Conservation (phyloP, 169 alveolate genomes). For the Eimeria zaria region DNA sequence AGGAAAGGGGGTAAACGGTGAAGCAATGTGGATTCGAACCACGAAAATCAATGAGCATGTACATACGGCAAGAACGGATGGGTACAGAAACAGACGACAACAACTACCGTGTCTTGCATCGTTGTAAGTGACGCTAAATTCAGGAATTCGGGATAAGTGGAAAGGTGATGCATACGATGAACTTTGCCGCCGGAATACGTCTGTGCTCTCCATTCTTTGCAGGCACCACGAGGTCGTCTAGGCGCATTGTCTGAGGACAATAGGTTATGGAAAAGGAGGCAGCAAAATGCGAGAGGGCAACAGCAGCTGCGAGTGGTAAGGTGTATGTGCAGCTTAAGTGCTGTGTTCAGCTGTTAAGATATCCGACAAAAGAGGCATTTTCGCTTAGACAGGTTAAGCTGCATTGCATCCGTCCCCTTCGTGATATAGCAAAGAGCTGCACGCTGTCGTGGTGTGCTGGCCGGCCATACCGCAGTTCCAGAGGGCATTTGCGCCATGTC, state of each 20-base stretch:
- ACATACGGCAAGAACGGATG: background rate
- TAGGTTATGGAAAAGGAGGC: background rate
- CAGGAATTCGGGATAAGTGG: background rate
- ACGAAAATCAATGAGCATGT: background rate
- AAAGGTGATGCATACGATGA: background rate
- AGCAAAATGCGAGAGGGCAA: background rate
- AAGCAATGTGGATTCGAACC: background rate
- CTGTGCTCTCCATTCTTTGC: slow-evolving; percentile 67
- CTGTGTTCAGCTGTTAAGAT: background rate
- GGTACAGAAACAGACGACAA: background rate
- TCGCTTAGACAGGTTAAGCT: background rate
- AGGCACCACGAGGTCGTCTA: slow-evolving; percentile 43
- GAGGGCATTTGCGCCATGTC: slow-evolving; percentile 32
- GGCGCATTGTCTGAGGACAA: slow-evolving; percentile 25
- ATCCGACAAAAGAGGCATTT: background rate
- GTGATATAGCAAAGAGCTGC: background rate
- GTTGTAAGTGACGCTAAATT: background rate
- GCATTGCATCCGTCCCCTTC: background rate
- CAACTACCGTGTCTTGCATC: background rate
- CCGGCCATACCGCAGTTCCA: slow-evolving; percentile 4
- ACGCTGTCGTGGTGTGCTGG: slow-evolving; percentile 1
- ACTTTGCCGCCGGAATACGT: slow-evolving; percentile 53
- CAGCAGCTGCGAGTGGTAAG: background rate
- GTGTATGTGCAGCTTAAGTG: background rate
- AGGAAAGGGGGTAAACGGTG: background rate